Conservation (phyloP, 805 yeast species). For the Suhomyces sp. region DNA sequence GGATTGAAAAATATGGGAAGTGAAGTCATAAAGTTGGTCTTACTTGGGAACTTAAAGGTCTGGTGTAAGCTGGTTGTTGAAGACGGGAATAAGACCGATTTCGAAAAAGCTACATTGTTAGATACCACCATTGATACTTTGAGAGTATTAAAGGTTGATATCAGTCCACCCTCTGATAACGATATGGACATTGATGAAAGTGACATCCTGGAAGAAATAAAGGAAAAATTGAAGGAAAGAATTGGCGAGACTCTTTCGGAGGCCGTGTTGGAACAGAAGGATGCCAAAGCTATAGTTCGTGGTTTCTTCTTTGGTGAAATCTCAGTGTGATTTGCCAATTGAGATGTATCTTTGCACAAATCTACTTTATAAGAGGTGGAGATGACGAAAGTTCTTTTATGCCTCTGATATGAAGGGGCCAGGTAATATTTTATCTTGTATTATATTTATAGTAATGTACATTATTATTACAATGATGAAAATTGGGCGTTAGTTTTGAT, state of each 20-base stretch:
- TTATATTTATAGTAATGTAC: too few relatives aligned
- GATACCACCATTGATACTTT: slow-evolving; percentile 54
- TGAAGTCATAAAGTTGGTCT: slow-evolving; percentile 80
- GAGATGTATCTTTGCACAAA: too few relatives aligned
- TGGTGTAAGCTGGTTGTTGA: slow-evolving; percentile 70
- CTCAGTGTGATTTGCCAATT: slow-evolving; percentile 4
- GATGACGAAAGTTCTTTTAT: too few relatives aligned
- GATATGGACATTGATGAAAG: slow-evolving; percentile 29
- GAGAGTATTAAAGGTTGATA: slow-evolving; percentile 41
- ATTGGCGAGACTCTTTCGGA: slow-evolving; percentile 61
- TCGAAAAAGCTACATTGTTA: slow-evolving; percentile 49
- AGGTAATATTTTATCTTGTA: too few relatives aligned
- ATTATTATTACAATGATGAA: too few relatives aligned
- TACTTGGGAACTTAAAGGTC: slow-evolving; percentile 78
- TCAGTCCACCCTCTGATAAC: slow-evolving; percentile 23
- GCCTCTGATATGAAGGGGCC: too few relatives aligned
- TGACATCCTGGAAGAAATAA: slow-evolving; percentile 30
- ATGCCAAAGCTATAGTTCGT: slow-evolving; percentile 51
- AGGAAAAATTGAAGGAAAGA: slow-evolving; percentile 49
- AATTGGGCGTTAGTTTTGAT: too few relatives aligned
- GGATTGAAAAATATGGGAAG: slow-evolving; percentile 84
- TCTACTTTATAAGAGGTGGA: too few relatives aligned
- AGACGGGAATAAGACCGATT: slow-evolving; percentile 36
- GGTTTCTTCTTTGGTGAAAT: slow-evolving; percentile 76
- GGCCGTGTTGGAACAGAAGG: slow-evolving; percentile 45